Conservation (phyloP, 768 basidiomycete genomes). For the Tricholoma bakamatsutake region DNA sequence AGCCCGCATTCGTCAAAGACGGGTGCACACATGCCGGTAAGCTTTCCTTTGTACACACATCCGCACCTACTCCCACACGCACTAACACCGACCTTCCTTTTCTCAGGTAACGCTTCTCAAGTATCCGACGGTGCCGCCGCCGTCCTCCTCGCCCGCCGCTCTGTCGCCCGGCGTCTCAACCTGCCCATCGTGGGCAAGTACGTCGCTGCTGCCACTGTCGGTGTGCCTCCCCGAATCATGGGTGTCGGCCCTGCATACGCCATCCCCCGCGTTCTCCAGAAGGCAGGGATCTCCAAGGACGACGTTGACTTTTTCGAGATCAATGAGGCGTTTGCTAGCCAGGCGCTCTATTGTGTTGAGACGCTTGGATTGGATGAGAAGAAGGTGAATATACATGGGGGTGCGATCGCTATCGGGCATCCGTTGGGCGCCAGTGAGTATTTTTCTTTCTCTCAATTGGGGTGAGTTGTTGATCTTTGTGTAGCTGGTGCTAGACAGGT, state of each 20-base stretch:
- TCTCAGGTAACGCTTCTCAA: conserved; percentile 70
- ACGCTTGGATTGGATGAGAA: conserved; percentile 63
- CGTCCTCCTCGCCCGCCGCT: conserved; percentile 76
- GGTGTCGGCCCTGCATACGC: conserved; percentile 89
- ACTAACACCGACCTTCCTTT: neutral
- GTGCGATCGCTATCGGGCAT: conserved; percentile 87
- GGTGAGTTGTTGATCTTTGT: neutral
- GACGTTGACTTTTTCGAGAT: conserved; percentile 92
- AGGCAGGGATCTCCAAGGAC: conserved; percentile 53
- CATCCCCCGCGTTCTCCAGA: conserved; percentile 51
- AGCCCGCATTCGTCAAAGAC: conserved; percentile 76
- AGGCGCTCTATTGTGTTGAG: conserved; percentile 70
- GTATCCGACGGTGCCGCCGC: conserved; percentile 92
- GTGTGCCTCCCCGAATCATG: conserved; percentile 87
- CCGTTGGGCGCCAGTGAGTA: conserved; percentile 78
- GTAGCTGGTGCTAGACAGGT: conserved; percentile 82
- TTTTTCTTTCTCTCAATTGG: neutral
- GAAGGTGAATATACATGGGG: conserved; percentile 85
- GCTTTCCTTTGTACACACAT: neutral
- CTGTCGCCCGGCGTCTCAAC: conserved; percentile 73
- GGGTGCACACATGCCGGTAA: conserved; percentile 63
- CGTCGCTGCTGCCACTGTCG: conserved; percentile 60
- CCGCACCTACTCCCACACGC: neutral
- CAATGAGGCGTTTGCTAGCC: conserved; percentile 87
- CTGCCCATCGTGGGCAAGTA: conserved; percentile 88